Percentiles rank a stretch among this genome's conserved stretches.
These are phyloP conservation scores for Viola odorata DNA, from an alignment of 345 rosid species.

Conservation along the genomic window DNA sequence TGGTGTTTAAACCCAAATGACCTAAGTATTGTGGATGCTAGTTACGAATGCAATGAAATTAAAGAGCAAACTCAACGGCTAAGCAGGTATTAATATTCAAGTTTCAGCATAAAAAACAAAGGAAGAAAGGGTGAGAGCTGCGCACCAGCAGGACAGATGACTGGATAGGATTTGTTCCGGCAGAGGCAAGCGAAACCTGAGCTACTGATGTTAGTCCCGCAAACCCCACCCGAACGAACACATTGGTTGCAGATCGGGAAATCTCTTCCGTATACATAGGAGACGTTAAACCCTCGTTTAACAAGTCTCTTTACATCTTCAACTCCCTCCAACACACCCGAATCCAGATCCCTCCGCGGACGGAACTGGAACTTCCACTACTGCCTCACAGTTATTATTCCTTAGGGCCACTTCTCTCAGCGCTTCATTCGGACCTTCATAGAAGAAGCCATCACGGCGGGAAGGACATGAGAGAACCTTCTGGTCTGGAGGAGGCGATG, in stretches of 20 bases:
- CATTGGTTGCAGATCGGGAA: slow-evolving; percentile 12
- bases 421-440: neutral
- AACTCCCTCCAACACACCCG: rapidly evolving
- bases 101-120: neutral
- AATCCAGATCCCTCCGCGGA: neutral
- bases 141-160: slow-evolving; percentile 1
- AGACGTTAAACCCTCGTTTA: slow-evolving; percentile 22
- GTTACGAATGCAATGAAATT: no score
- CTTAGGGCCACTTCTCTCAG: neutral
- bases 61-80: neutral
- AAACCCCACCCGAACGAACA: slow-evolving; percentile 26
- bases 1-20: no score
- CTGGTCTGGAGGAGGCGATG: neutral
- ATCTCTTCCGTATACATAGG: neutral
- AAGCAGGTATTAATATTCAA: neutral
- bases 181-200: slow-evolving; percentile 35
- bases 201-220: slow-evolving; percentile 28
- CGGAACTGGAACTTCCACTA: neutral
- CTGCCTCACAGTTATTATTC: neutral
- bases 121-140: neutral
- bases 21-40: no score
- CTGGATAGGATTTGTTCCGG: slow-evolving; percentile 5
- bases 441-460: neutral
- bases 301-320: neutral
- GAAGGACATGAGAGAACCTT: neutral